phyloP scores from a whole-genome alignment of 148 eudicot species.

The Vaccinium vitisidaea region DNA sequence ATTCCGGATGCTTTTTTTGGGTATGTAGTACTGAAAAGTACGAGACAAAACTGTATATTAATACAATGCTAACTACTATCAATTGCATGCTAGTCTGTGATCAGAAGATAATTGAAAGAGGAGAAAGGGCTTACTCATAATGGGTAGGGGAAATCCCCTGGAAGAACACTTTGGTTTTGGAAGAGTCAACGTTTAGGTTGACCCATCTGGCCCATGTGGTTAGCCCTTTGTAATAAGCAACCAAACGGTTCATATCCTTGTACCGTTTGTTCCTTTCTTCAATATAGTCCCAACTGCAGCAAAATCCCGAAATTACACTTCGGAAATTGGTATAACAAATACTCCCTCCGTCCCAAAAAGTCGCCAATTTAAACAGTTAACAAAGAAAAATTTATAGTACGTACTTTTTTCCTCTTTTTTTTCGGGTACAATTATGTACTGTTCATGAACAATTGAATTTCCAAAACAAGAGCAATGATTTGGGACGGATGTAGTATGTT shows the following conservation, averaged over 20 bases:
- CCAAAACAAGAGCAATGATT: too few species aligned
- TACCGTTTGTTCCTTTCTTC: slow-evolving; percentile 18
- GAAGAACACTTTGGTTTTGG: slow-evolving; percentile 30
- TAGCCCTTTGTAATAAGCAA: slow-evolving; percentile 29
- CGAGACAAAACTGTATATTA: not conserved
- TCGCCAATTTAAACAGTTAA: too few species aligned
- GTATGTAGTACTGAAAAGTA: not conserved
- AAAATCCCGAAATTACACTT: not conserved
- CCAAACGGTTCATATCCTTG: slow-evolving; percentile 34
- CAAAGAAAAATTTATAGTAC: too few species aligned
- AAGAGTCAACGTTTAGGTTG: slow-evolving; percentile 17
- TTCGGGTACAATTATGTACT: too few species aligned
- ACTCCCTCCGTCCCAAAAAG: not conserved
- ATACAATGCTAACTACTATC: not conserved
- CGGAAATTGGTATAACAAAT: not conserved
- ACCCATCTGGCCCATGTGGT: slow-evolving; percentile 34
- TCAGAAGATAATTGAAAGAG: not conserved
- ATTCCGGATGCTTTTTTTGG: too few species aligned
- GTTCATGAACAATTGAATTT: too few species aligned
- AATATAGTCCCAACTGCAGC: slow-evolving; percentile 29
- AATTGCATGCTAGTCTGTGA: not conserved
- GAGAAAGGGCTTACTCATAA: slow-evolving; percentile 29
- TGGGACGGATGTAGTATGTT: too few species aligned
- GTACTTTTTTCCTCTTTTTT: too few species aligned
- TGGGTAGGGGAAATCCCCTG: slow-evolving; percentile 23